These are phyloP conservation scores for Trichocladium uniseriatum DNA, from an alignment of 495 filamentous ascomycete species.

Conservation along the genomic window DNA sequence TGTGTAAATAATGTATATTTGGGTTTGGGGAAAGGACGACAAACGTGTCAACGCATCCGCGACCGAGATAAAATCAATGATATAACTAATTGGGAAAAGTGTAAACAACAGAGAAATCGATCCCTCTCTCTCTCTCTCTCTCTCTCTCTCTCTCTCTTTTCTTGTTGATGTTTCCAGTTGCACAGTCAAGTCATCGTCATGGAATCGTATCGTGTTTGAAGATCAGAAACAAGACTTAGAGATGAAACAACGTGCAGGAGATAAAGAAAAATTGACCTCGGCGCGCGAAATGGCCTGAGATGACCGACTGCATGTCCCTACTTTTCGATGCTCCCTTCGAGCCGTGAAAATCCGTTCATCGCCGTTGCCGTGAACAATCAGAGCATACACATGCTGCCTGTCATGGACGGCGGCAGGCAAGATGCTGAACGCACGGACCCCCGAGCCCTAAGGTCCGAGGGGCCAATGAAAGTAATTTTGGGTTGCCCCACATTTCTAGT, in stretches of 20 bases:
- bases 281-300: too few species aligned
- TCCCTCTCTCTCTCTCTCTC: background rate
- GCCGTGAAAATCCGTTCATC: background rate
- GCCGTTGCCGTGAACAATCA: background rate
- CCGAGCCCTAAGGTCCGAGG: conserved; percentile 27
- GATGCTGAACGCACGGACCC: conserved; percentile 12
- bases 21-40: too few species aligned
- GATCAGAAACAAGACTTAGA: too few species aligned
- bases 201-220: too few species aligned
- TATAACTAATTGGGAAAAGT: background rate
- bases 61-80: too few species aligned
- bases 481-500: conserved; percentile 24
- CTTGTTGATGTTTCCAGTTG: background rate
- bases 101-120: background rate
- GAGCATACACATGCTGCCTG: background rate
- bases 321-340: too few species aligned
- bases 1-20: background rate
- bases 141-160: background rate
- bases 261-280: too few species aligned
- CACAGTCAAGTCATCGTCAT: too few species aligned
- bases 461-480: conserved; percentile 14
- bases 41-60: too few species aligned
- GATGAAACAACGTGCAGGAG: too few species aligned
- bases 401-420: background rate
- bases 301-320: too few species aligned